A percentile compares a stretch with the other conserved stretches of the same genome.
Conservation (phyloP, 2,329 filamentous ascomycete species). For the Penicillium sp. region DNA sequence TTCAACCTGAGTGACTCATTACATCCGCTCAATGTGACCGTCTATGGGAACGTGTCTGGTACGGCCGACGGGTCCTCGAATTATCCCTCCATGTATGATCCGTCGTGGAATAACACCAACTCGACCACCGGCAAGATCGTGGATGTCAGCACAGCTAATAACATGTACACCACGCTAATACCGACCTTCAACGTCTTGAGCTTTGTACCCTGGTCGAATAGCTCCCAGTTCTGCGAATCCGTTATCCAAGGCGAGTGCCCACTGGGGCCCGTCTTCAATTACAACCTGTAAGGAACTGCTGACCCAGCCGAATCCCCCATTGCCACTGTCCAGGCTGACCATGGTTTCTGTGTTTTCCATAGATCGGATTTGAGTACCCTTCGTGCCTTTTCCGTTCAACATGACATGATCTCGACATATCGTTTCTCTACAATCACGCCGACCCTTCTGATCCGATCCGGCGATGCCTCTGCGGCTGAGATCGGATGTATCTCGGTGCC, state of each 20-base stretch:
- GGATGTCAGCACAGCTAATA: slow-evolving; percentile 56
- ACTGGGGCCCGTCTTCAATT: slow-evolving; percentile 67
- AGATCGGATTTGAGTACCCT: slow-evolving; percentile 53
- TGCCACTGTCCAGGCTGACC: not conserved
- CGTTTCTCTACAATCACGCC: slow-evolving; percentile 78
- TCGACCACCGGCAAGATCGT: slow-evolving; percentile 73
- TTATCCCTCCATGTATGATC: slow-evolving; percentile 60
- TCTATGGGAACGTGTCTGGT: slow-evolving; percentile 91
- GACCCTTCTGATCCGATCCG: slow-evolving; percentile 71
- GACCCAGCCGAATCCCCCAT: not conserved
- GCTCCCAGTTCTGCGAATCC: slow-evolving; percentile 64
- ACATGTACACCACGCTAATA: slow-evolving; percentile 70
- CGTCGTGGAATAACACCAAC: slow-evolving; percentile 61
- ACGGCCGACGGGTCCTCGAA: slow-evolving; percentile 49
- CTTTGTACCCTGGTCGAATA: slow-evolving; percentile 64
- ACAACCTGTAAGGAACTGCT: slow-evolving; percentile 47
- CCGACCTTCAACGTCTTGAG: slow-evolving; percentile 70
- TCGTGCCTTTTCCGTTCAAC: slow-evolving; percentile 69
- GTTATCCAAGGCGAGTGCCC: slow-evolving; percentile 66
- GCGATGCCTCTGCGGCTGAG: slow-evolving; percentile 60
- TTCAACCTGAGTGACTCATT: slow-evolving; percentile 63
- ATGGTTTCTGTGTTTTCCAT: slow-evolving; percentile 5
- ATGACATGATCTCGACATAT: slow-evolving; percentile 78
- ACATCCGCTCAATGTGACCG: slow-evolving; percentile 69
- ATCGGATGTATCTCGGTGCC: slow-evolving; percentile 79